Evolutionary conservation across 129 eudicot species (phyloP).

Genomic region (Silybum marianum): DNA sequence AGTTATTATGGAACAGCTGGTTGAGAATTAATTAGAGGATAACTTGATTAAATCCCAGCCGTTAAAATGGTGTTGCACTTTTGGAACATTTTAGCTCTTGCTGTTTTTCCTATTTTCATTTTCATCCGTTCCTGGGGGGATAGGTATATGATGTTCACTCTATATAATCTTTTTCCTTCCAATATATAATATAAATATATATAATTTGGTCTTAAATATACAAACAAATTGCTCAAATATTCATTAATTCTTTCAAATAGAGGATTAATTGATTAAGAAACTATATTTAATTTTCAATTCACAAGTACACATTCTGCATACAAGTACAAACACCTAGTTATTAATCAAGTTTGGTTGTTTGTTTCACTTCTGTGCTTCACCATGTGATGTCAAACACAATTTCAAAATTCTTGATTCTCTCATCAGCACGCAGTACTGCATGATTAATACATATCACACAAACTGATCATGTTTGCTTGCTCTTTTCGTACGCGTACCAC

Average conservation of each 20-base stretch:
- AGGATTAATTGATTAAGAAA: neutral
- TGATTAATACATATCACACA: neutral
- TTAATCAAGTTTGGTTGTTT: neutral
- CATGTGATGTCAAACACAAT: neutral
- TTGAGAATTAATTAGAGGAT: too few relatives aligned
- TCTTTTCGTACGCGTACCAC: neutral
- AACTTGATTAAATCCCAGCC: too few relatives aligned
- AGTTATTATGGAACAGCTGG: too few relatives aligned
- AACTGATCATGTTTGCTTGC: neutral
- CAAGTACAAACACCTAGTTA: neutral
- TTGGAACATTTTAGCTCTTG: too few relatives aligned
- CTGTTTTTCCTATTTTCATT: too few relatives aligned
- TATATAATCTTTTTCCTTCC: too few relatives aligned
- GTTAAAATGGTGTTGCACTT: too few relatives aligned
- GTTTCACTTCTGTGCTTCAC: neutral
- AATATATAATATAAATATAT: too few relatives aligned
- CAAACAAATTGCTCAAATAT: neutral
- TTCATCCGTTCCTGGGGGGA: too few relatives aligned
- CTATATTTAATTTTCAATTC: neutral
- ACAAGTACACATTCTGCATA: neutral
- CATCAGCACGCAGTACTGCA: neutral
- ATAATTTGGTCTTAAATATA: neutral
- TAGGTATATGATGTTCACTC: too few relatives aligned
- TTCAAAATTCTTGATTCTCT: neutral
- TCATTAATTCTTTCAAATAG: neutral